These are phyloP conservation scores for Kentomonas sorsogonicus DNA, from an alignment of 208 protist species.

Conservation along the genomic window DNA sequence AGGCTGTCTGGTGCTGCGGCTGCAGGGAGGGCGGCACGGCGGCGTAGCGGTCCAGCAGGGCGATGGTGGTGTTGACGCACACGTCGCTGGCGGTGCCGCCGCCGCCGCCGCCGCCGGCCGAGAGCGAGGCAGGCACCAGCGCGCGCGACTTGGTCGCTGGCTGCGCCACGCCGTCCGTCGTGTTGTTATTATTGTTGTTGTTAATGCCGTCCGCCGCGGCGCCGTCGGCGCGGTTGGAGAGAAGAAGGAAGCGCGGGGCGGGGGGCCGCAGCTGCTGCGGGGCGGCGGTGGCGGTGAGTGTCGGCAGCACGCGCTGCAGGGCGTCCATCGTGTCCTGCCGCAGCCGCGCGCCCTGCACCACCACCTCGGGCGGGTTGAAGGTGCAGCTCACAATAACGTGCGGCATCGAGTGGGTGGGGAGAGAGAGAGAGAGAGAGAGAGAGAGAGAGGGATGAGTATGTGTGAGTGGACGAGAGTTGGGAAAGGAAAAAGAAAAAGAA, in stretches of 20 bases:
- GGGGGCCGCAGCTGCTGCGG: slow-evolving; percentile 36
- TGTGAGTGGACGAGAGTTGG: slow-evolving; percentile 1
- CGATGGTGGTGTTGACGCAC: too few relatives aligned
- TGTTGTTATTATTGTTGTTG: slow-evolving; percentile 9
- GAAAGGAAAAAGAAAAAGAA: slow-evolving; percentile 4
- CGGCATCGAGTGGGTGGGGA: slow-evolving; percentile 39
- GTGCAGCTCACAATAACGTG: slow-evolving; percentile 76
- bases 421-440: neutral
- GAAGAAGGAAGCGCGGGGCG: too few relatives aligned
- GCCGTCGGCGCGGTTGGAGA: slow-evolving; percentile 9
- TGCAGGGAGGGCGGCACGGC: too few relatives aligned
- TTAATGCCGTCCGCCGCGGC: neutral
- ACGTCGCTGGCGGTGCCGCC: too few relatives aligned
- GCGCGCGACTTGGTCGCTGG: too few relatives aligned
- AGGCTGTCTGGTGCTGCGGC: too few relatives aligned
- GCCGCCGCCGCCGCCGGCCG: too few relatives aligned
- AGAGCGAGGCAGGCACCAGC: too few relatives aligned
- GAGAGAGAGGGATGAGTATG: slow-evolving; percentile 4
- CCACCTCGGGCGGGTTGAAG: slow-evolving; percentile 75
- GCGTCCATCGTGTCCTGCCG: slow-evolving; percentile 74
- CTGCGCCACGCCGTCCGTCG: neutral
- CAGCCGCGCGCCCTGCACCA: slow-evolving; percentile 61
- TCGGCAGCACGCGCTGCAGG: slow-evolving; percentile 56
- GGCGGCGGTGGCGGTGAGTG: slow-evolving; percentile 54
- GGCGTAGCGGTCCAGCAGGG: too few relatives aligned